Base-by-base conservation (phyloP, 352 stramenopile genomes). In the Achlya hypogyna region DNA sequence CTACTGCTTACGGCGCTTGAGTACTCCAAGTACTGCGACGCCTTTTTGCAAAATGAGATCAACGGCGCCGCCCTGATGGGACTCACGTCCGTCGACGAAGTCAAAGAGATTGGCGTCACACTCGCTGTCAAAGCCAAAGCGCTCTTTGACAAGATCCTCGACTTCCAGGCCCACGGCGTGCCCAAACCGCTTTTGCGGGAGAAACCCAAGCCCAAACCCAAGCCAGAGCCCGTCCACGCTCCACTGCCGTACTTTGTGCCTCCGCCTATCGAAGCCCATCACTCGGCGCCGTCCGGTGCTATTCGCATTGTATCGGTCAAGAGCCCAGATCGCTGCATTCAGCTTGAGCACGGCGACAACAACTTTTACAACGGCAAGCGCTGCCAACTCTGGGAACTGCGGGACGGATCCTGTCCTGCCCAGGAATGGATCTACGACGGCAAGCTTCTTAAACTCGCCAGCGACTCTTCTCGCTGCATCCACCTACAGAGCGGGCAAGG, bases 41-140 rank as follows among this genome's bases (percentile, higher is more conserved):
- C n/a, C 12, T 56, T 56, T 56, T n/a, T 10, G 25, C 25, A 56
- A 35, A 56, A 56, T 10, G 49, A 56, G 25, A 56, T 56, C 49
- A 56, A 56, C 31, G 49, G 49, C 31, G 49, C 25, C 25, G 49
- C 31, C 2, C 31, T 56, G 10, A 38, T 38, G 25, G 31, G 25
- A 12, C 16, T 31, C 31, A 35, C 25, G 8, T 38, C 12, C 31
- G 49, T 20, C 25, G 49, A 56, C 31, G 49, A 56, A 20, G 8
- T 56, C 49, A 56, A 56, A 20, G 49, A 56, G 31, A 38, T 56
- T 56, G 49, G 49, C 31, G 49, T 56, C 25, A 35, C 49, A 10
- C 25, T 56, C 2, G 25, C 49, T 3, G n/a, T 35, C 25, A 56
- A 56, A 35, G 49, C 49, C 25, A 12, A n/a, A 3, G 31, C 31